Conservation (phyloP, 768 basidiomycete genomes). For the Coprinopsis strossmayeri region DNA sequence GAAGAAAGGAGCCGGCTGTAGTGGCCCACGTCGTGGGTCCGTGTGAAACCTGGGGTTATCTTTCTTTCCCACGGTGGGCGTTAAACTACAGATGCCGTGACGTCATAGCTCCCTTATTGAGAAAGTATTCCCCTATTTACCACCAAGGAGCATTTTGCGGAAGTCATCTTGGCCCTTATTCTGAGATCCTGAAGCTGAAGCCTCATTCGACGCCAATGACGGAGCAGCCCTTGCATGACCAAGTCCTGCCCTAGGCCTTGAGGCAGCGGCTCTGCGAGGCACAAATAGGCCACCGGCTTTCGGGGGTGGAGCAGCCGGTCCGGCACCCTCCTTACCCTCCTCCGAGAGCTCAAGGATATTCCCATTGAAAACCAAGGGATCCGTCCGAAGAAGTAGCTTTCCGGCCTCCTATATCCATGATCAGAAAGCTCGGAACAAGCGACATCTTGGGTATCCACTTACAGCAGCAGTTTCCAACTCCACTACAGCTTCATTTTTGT, state of each 20-base stretch:
- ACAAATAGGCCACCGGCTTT: constrained; percentile 52
- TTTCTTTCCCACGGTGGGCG: too few species aligned
- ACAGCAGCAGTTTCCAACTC: constrained; percentile 65
- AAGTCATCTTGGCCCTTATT: constrained; percentile 77
- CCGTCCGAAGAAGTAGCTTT: constrained; percentile 62
- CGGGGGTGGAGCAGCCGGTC: constrained; percentile 26
- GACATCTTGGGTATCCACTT: constrained; percentile 18
- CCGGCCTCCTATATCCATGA: constrained; percentile 69
- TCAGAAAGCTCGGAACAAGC: not conserved
- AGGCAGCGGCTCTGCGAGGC: constrained; percentile 47
- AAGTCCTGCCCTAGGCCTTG: constrained; percentile 67
- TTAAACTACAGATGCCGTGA: too few species aligned
- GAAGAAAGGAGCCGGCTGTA: too few species aligned
- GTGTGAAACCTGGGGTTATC: too few species aligned
- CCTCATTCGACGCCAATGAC: constrained; percentile 15
- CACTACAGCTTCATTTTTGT: constrained; percentile 53
- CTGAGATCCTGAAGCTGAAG: constrained; percentile 16
- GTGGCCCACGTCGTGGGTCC: too few species aligned
- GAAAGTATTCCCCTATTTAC: constrained; percentile 8
- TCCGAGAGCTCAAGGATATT: constrained; percentile 54
- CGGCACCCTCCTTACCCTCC: constrained; percentile 32
- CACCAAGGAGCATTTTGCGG: constrained; percentile 60
- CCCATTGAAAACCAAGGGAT: constrained; percentile 68
- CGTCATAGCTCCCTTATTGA: not conserved
- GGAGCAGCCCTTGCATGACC: constrained; percentile 36